These are phyloP conservation scores for Scutellaria minor DNA, from an alignment of 257 asterid species.

Conservation along the genomic window DNA sequence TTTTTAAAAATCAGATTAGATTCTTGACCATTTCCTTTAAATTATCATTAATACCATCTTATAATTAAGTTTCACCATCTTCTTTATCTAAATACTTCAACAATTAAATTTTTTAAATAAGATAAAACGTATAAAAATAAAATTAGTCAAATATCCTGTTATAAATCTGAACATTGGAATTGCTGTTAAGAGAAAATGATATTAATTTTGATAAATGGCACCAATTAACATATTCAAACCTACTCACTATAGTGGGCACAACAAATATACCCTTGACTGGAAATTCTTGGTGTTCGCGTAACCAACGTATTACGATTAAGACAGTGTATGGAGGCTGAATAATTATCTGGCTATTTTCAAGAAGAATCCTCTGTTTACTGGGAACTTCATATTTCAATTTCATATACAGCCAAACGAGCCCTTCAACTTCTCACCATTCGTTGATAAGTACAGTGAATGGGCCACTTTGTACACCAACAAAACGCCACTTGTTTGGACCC, in stretches of 20 bases:
- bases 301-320: conserved; percentile 29
- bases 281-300: conserved; percentile 27
- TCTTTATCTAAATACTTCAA: no score
- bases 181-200: neutral
- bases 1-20: no score
- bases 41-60: no score
- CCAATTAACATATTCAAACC: conserved; percentile 6
- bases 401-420: conserved; percentile 33
- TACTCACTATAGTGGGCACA: conserved; percentile 31
- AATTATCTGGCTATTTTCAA: neutral
- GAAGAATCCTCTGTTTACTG: neutral
- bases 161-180: conserved; percentile 17
- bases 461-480: no score
- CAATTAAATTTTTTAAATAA: no score
- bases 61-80: no score
- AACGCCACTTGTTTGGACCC: neutral
- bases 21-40: no score
- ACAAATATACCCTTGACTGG: conserved; percentile 21
- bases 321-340: conserved; percentile 24
- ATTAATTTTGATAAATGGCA: neutral
- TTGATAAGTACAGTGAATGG: neutral
- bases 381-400: neutral
- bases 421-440: conserved; percentile 38
- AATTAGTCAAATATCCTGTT: neutral
- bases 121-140: no score